phyloP scores from a whole-genome alignment of 495 filamentous ascomycete genomes.

The Penicillium fimorum region DNA sequence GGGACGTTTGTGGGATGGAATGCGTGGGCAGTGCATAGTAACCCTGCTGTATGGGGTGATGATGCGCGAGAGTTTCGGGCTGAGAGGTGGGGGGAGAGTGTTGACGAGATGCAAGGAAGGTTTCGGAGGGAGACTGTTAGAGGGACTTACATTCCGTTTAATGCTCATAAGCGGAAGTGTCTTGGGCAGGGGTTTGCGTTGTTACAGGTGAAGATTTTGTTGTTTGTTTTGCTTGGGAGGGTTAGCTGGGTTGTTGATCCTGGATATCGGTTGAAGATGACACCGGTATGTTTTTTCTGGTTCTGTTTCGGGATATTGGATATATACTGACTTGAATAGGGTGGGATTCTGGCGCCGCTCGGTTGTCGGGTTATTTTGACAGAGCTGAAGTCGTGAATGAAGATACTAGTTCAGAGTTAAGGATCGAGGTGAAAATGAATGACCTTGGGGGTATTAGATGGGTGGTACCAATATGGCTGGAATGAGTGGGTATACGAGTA shows the following conservation, averaged over 20 bases:
- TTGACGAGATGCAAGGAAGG: constrained; percentile 29
- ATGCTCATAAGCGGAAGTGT: constrained; percentile 36
- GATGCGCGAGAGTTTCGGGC: constrained; percentile 33
- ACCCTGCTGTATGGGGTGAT: constrained; percentile 29
- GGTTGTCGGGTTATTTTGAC: constrained; percentile 11
- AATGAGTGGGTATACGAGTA: not conserved
- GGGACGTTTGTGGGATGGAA: constrained; percentile 41
- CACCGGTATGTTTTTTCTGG: constrained; percentile 29
- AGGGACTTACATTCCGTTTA: constrained; percentile 39
- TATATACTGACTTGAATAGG: constrained; percentile 3
- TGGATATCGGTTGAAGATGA: constrained; percentile 32
- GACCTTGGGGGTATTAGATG: not conserved
- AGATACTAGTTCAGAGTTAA: not conserved
- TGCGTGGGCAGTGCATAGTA: constrained; percentile 34
- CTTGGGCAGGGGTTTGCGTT: constrained; percentile 38
- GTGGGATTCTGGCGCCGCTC: constrained; percentile 8
- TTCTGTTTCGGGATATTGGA: not conserved
- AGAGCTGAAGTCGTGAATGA: not conserved
- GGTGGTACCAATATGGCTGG: not conserved
- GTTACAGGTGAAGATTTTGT: constrained; percentile 32
- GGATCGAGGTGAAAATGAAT: not conserved
- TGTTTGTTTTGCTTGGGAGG: constrained; percentile 32
- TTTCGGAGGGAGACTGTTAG: constrained; percentile 30
- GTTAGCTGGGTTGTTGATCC: constrained; percentile 33
- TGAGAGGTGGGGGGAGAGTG: constrained; percentile 36